Evolutionary conservation across 2,329 filamentous ascomycete genomes (phyloP), one percentile per base, ranked within the genome.

Genomic region (Rasamsonia emersonii): DNA sequence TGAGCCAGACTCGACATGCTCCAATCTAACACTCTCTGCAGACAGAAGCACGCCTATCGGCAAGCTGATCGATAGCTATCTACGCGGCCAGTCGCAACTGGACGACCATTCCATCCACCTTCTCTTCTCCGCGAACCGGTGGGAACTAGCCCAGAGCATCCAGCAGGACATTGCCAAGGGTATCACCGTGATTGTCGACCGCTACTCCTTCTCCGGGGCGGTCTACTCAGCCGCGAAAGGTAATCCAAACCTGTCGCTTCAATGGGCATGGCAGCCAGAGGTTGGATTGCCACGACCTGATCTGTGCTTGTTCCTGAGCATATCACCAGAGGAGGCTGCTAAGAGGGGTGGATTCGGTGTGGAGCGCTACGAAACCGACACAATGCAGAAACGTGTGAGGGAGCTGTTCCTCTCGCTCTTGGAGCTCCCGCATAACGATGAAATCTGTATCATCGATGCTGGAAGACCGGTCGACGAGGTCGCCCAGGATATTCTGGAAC

Each of bases 151-250:
- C 9, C 51, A 51, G 17, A 48, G 49, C 25, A 67, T 69, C 20
- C 49, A 58, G 19, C 38, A 54, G 21, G 57, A 65, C 32, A 65
- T 95, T 4, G 61, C 66, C 1, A 57, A 66, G 1, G 88, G 89
- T 6, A 78, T 70, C 13, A 91, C 77, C 0, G 71, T 98, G 18
- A 68, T 98, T 23, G 79, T 89, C 44, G 91, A 98, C 59, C 79
- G 91, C 28, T 98, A 96, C 64, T 93, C 93, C 56, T 89, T 94
- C 65, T 91, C 83, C 13, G 91, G 91, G 33, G 83, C 88, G 36
- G 86, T 95, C 30, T 98, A 96, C 64, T 86, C 80, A 15, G 85
- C 86, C 0, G 89, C 91, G 3, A 96, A 96, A 54, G 68, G 75
- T 26, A 85, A 84, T 45, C 74, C 79, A 0, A 58, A 66, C 2